Evolutionary conservation across 345 rosid species (phyloP).

Genomic region (Clausena lansium): DNA sequence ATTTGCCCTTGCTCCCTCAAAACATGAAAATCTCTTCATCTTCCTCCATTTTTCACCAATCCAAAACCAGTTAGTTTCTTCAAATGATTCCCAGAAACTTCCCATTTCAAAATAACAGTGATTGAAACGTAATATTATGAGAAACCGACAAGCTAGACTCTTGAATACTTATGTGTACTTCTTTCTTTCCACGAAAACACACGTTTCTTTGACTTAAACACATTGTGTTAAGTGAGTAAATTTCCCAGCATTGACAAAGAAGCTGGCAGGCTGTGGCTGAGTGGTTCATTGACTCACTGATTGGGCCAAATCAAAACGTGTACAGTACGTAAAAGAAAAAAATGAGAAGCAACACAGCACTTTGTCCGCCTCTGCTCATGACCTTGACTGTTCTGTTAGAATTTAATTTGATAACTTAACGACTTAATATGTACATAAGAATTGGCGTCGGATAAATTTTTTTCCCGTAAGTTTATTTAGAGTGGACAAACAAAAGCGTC

Average conservation of each 20-base stretch:
- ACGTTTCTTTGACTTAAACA: not conserved
- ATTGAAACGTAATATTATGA: not conserved
- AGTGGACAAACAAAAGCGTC: no score
- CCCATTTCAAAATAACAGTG: not conserved
- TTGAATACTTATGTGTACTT: no score
- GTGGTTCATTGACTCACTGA: not conserved
- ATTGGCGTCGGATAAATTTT: no score
- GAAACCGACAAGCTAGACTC: no score
- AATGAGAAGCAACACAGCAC: not conserved
- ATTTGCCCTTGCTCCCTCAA: not conserved
- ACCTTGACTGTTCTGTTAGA: no score
- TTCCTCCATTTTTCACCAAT: conserved; percentile 1
- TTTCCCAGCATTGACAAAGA: not conserved
- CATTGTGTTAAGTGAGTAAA: not conserved
- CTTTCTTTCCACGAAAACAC: not conserved
- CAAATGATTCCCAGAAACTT: not conserved
- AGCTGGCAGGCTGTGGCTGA: no score
- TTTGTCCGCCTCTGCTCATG: no score
- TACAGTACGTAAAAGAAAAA: not conserved
- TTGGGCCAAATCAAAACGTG: conserved; percentile 6
- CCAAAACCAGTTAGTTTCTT: not conserved
- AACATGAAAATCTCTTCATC: not conserved
- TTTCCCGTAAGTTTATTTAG: no score
- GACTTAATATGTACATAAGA: no score
- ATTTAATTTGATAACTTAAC: no score